Evolutionary conservation across 225 moss, liverwort and hornwort species (phyloP).

Genomic region (Takakia lepidozioides): DNA sequence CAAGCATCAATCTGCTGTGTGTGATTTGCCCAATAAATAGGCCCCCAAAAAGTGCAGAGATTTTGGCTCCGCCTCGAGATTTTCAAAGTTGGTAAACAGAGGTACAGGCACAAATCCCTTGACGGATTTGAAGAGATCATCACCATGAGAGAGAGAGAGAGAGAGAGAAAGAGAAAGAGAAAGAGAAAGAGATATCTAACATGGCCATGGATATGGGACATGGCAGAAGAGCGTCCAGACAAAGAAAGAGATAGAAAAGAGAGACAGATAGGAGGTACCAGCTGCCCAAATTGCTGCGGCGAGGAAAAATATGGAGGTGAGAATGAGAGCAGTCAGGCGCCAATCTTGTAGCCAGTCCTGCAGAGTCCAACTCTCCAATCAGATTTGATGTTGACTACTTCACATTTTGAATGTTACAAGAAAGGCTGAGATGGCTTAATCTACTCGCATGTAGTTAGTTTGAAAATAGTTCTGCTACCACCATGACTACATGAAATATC

Average conservation of each 20-base stretch:
- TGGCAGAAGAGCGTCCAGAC: not conserved
- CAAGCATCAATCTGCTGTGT: too few relatives aligned
- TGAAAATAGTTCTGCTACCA: not conserved
- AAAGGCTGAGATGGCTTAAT: too few relatives aligned
- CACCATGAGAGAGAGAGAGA: not conserved
- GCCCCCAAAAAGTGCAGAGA: too few relatives aligned
- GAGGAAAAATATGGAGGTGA: slow-evolving; percentile 65
- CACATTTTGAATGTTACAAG: not conserved
- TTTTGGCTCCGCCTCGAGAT: too few relatives aligned
- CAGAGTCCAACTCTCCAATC: not conserved
- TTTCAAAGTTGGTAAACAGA: too few relatives aligned
- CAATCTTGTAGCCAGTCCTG: slow-evolving; percentile 73
- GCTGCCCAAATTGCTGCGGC: slow-evolving; percentile 69
- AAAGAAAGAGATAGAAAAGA: too few relatives aligned
- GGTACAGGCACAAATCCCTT: too few relatives aligned
- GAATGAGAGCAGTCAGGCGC: slow-evolving; percentile 62
- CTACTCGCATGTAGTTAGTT: too few relatives aligned
- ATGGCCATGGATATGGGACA: not conserved
- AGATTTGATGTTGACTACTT: too few relatives aligned
- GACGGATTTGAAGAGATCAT: not conserved
- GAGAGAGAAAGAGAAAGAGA: not conserved
- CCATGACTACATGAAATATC: slow-evolving; percentile 1
- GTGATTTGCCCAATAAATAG: too few relatives aligned
- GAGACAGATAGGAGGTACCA: too few relatives aligned
- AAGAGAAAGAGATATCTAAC: not conserved